A percentile compares a stretch with the other conserved stretches of the same genome.
Conservation (phyloP, 306 rosid genomes). For the Cicer bijugum region DNA sequence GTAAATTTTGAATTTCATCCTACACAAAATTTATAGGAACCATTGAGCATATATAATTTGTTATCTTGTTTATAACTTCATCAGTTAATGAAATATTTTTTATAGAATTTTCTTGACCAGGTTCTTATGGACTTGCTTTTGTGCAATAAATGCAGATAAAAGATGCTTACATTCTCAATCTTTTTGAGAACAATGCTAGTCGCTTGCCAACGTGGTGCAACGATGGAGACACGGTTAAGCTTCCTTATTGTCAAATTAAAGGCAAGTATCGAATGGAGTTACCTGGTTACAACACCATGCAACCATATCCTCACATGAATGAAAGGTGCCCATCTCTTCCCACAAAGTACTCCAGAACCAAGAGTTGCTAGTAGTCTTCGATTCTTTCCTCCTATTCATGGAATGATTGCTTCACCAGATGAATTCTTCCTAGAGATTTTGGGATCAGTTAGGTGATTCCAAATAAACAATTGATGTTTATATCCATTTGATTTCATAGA, state of each 20-base stretch:
- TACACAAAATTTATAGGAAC: neutral
- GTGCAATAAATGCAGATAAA: constrained; percentile 70
- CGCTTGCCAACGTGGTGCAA: constrained; percentile 95
- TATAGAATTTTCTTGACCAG: constrained; percentile 35
- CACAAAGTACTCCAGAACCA: constrained; percentile 68
- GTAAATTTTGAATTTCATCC: constrained; percentile 4
- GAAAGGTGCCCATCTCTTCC: constrained; percentile 95
- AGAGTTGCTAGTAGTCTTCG: constrained; percentile 59
- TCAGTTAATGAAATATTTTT: constrained; percentile 25
- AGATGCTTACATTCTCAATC: constrained; percentile 88
- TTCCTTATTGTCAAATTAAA: constrained; percentile 90
- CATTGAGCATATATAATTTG: constrained; percentile 3
- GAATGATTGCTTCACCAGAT: constrained; percentile 38
- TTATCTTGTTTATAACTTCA: constrained; percentile 10
- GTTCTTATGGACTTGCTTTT: constrained; percentile 27
- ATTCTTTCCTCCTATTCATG: constrained; percentile 23
- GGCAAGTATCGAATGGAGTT: constrained; percentile 91
- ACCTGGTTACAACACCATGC: constrained; percentile 80
- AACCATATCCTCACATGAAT: constrained; percentile 84
- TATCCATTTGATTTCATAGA: constrained; percentile 2
- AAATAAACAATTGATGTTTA: constrained; percentile 22
- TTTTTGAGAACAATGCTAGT: constrained; percentile 79
- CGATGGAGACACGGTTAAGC: constrained; percentile 72
- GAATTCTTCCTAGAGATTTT: constrained; percentile 15
- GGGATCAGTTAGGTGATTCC: constrained; percentile 31